Percentiles rank a stretch among this genome's conserved stretches.
Evolutionary conservation across 73 alveolate species (phyloP).

Genomic region (Symbiodinium natans): DNA sequence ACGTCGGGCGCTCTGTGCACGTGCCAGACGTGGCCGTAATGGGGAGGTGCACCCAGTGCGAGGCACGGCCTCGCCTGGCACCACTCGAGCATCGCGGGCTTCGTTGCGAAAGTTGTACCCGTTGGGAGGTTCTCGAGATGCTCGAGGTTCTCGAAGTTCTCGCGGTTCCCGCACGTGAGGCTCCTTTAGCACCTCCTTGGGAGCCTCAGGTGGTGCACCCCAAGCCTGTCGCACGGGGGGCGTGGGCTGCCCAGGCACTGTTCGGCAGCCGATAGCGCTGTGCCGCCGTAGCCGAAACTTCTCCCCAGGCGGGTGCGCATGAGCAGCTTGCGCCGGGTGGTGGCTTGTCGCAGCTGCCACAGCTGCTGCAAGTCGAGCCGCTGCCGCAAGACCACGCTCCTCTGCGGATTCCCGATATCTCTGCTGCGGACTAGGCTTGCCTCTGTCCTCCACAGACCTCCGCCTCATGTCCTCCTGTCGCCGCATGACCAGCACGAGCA

Average conservation of each 20-base stretch:
- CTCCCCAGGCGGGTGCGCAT: neutral
- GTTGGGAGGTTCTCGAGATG: neutral
- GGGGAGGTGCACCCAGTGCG: conserved; percentile 12
- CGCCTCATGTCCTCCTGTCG: neutral
- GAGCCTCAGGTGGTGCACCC: neutral
- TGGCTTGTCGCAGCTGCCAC: conserved; percentile 73
- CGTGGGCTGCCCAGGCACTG: neutral
- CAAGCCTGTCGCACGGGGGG: conserved; percentile 53
- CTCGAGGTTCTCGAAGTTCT: neutral
- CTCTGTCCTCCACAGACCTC: neutral
- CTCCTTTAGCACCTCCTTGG: neutral
- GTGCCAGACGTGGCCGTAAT: conserved; percentile 41
- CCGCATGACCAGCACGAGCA: neutral
- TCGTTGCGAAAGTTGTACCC: too few species aligned
- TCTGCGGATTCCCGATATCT: conserved; percentile 75
- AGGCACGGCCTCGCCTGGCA: neutral
- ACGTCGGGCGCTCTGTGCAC: conserved; percentile 89
- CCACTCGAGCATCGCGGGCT: neutral
- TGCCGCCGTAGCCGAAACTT: conserved; percentile 58
- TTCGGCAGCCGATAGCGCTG: conserved; percentile 67
- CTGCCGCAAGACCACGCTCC: conserved; percentile 84
- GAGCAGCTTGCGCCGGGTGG: neutral
- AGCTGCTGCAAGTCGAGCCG: conserved; percentile 90
- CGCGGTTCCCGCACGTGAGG: conserved; percentile 1
- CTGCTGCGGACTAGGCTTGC: conserved; percentile 34